Conservation (phyloP, 108 stramenopile genomes). For the Nitzschia palea region DNA sequence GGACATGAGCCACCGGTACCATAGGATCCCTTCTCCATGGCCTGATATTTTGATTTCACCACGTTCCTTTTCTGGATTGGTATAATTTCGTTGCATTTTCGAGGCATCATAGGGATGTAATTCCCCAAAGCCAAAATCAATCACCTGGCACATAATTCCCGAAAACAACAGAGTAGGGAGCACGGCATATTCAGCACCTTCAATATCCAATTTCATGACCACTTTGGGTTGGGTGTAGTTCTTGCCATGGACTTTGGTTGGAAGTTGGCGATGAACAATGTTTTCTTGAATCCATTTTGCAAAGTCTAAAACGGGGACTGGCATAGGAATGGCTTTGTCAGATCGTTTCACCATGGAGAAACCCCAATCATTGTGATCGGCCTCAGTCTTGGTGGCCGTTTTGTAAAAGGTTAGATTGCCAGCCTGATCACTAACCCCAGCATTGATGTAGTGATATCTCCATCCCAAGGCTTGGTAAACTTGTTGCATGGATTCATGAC, state of each 20-base stretch:
- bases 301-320: constrained; percentile 30
- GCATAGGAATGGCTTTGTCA: constrained; percentile 3
- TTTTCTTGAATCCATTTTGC: constrained; percentile 35
- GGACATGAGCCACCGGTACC: too few species aligned
- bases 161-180: constrained; percentile 29
- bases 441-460: constrained; percentile 21
- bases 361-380: constrained; percentile 18
- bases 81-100: too few species aligned
- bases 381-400: not conserved
- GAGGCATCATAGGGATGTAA: constrained; percentile 25
- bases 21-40: too few species aligned
- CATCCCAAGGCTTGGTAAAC: constrained; percentile 32
- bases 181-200: constrained; percentile 36
- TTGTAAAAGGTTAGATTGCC: constrained; percentile 37
- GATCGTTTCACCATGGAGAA: constrained; percentile 12
- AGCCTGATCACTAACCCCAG: constrained; percentile 22
- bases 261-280: constrained; percentile 26
- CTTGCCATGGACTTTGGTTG: not conserved
- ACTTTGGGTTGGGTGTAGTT: constrained; percentile 18
- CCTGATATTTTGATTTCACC: too few species aligned
- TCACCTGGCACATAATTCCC: constrained; percentile 23
- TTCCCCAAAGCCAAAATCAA: constrained; percentile 39
- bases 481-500: constrained; percentile 7
- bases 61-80: too few species aligned
- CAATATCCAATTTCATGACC: constrained; percentile 42